Evolutionary conservation across 2,329 filamentous ascomycete species (phyloP), one percentile per base, ranked within the genome.

Genomic region (Penicillium sp.): DNA sequence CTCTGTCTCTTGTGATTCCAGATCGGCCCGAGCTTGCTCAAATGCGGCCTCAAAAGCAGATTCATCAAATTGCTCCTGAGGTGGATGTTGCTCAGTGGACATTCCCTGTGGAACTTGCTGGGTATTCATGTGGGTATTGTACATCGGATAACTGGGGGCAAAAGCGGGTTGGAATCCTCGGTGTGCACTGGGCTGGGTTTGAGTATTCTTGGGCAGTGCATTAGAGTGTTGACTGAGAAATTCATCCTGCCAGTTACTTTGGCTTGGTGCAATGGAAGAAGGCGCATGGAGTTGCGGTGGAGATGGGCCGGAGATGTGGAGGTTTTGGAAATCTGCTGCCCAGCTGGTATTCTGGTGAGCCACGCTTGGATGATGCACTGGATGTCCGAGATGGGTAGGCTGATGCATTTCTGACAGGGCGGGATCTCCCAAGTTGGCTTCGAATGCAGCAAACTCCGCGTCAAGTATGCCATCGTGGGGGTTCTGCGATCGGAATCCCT

Each of bases 371-470:
- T 57, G 45, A 11, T 57, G 57, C 14, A 39, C 33, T 5, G 55
- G 53, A 10, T 48, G 46, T 12, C 42, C 41, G 33, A 62, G 59
- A 20, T 60, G 51, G 15, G 49, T 45, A 42, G 56, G 54, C 35
- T 64, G 60, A 54, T 68, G 57, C 52, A 66, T 36, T 45, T 66
- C 53, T 49, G 65, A 59, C 25, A 67, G 30, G 2, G 52, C 53
- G 30, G 57, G 51, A 15, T 51, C 57, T 13, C 52, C 55, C 10
- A 60, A 44, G 23, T 59, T 59, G 26, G 62, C 52, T 42, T 84
- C 79, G 49, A 86, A 86, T 30, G 80, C 77, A 48, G 82, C 75
- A 53, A 85, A 85, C 50, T 85, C 82, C 23, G 72, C 69, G 51
- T 85, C 80, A 39, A 84, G 57, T 3, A 71, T 61, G 32, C 75